Conservation (phyloP, 2,329 filamentous ascomycete genomes). For the Xylariaceae sp. region DNA sequence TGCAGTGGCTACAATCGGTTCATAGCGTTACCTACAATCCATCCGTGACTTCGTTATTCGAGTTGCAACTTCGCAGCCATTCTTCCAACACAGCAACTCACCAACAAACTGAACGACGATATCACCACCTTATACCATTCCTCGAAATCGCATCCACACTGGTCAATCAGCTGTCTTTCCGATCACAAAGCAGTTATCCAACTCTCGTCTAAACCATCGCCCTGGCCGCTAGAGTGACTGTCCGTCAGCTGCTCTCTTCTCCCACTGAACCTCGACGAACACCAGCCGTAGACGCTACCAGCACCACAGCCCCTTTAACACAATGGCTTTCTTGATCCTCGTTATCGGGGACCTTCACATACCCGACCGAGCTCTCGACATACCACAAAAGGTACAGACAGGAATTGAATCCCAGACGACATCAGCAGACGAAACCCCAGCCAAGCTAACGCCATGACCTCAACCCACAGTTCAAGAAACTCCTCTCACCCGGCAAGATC, state of each 20-base stretch:
- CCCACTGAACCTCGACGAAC: not conserved
- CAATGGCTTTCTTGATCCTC: constrained; percentile 83
- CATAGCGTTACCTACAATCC: not conserved
- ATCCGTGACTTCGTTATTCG: not conserved
- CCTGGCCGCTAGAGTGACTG: not conserved
- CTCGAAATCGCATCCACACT: not conserved
- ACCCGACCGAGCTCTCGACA: constrained; percentile 84
- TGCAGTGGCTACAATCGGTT: not conserved
- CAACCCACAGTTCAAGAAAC: constrained; percentile 71
- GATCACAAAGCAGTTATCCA: constrained; percentile 2
- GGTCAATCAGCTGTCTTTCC: not conserved
- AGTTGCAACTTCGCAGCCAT: not conserved
- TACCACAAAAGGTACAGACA: constrained; percentile 72
- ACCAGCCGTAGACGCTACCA: not conserved
- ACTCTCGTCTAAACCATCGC: not conserved
- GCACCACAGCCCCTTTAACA: constrained; percentile 30
- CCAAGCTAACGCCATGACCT: constrained; percentile 9
- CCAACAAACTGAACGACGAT: not conserved
- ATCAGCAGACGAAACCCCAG: constrained; percentile 5
- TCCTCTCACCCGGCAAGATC: constrained; percentile 77
- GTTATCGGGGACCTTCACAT: constrained; percentile 93
- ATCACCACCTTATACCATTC: not conserved
- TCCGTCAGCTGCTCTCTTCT: not conserved
- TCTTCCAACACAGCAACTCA: not conserved
- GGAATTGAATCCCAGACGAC: not conserved